Evolutionary conservation across 2,329 filamentous ascomycete species (phyloP), one percentile per base, ranked within the genome.

Genomic region (Sarocladiaceae sp.): DNA sequence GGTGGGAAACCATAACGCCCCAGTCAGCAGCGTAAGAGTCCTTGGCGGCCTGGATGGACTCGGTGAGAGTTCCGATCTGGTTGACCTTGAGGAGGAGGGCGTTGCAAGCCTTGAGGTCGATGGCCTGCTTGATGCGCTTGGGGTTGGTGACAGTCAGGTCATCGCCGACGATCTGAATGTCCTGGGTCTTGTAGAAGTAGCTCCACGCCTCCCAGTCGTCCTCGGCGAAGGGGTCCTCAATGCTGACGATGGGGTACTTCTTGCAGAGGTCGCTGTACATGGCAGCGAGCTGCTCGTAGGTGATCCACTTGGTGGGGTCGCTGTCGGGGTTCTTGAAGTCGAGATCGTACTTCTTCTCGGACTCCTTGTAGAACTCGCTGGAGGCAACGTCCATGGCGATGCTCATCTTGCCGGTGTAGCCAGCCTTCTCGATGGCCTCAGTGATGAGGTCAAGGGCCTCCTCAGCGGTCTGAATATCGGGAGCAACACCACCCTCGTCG

Each of bases 251-350:
- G 62, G 93, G 91, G 78, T 98, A 98, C 77, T 95, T 96, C 79
- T 83, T 79, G 66, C 80, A 78, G 50, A 98, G 83, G 37, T 82
- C 76, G 68, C 86, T 81, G 83, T 98, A 97, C 60, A 94, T 74
- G 62, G 85, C 82, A 64, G 93, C 91, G 51, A 98, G 85, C 76
- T 98, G 78, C 79, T 97, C 88, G 73, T 97, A 97, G 58, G 88
- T 95, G 77, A 98, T 78, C 93, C 93, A 97, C 82, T 98, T 97
- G 77, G 72, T 79, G 64, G 83, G 79, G 76, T 98, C 93, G 68
- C 85, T 93, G 53, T 97, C 85, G 62, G 93, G 91, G 83, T 98
- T 98, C 88, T 98, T 97, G 88, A 97, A 98, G 84, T 97, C 93
- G 54, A 98, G 80, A 66, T 98, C 93, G 81, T 98, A 98, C 80